Percentiles rank a stretch among this genome's conserved stretches.
Conservation (phyloP, 441 rosid species). For the Rhodomyrtus psidioides region DNA sequence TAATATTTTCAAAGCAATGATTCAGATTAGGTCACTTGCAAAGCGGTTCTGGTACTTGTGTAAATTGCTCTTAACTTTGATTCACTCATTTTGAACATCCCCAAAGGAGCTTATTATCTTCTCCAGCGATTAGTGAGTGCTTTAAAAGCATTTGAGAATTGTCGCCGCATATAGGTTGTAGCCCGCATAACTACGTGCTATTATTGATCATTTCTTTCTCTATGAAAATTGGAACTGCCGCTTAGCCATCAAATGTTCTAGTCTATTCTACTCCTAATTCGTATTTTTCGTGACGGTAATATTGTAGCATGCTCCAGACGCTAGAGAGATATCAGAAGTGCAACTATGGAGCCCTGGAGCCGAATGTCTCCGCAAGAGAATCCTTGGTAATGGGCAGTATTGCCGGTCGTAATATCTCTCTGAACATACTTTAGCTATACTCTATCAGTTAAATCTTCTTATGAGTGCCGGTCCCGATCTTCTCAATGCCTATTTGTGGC, state of each 20-base stretch:
- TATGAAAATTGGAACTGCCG: not conserved
- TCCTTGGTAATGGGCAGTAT: not conserved
- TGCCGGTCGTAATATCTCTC: not conserved
- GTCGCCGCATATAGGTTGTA: not conserved
- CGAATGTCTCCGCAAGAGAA: not conserved
- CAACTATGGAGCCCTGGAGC: conserved; percentile 1
- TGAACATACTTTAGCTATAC: not conserved
- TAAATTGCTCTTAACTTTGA: not conserved
- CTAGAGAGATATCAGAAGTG: conserved; percentile 2
- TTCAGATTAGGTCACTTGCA: not conserved
- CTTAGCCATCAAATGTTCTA: not conserved
- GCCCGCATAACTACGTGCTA: not conserved
- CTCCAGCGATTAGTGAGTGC: not conserved
- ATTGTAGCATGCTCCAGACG: not conserved
- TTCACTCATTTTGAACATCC: not conserved
- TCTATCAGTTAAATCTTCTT: not conserved
- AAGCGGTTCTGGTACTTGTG: not conserved
- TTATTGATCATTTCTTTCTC: not conserved
- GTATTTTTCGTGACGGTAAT: not conserved
- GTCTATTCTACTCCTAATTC: not conserved
- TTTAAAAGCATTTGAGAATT: not conserved
- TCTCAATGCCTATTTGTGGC: not conserved
- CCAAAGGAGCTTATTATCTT: not conserved
- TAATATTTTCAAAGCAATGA: not conserved
- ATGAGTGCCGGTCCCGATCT: not conserved